Percentiles rank a stretch among this genome's conserved stretches.
Evolutionary conservation across 352 stramenopile species (phyloP).

Genomic region (Peronosclerospora sorghi): DNA sequence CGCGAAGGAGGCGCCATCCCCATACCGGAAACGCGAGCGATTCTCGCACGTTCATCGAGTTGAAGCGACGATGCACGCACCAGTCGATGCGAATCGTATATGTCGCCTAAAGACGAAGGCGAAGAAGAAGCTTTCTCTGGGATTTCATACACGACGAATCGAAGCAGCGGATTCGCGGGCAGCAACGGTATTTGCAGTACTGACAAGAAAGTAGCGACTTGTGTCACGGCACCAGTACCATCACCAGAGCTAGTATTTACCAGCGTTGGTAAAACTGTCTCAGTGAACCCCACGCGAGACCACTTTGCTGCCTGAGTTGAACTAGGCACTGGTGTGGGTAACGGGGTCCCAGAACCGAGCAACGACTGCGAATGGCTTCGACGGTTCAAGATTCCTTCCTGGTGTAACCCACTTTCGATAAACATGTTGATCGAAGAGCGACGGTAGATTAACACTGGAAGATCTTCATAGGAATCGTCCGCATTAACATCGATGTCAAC

Average conservation of each 20-base stretch:
- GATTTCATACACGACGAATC: conserved; percentile 79
- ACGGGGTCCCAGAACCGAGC: conserved; percentile 9
- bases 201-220: conserved; percentile 67
- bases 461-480: conserved; percentile 45
- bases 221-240: conserved; percentile 17
- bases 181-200: conserved; percentile 69
- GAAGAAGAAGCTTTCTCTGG: conserved; percentile 29
- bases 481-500: conserved; percentile 39
- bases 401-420: conserved; percentile 57
- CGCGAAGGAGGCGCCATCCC: conserved; percentile 40
- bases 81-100: conserved; percentile 17
- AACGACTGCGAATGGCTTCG: conserved; percentile 39
- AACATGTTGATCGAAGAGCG: conserved; percentile 63
- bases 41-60: conserved; percentile 41
- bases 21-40: conserved; percentile 47
- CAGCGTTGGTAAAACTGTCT: conserved; percentile 61
- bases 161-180: conserved; percentile 46
- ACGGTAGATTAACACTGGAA: conserved; percentile 31
- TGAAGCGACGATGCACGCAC: conserved; percentile 37
- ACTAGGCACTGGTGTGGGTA: conserved; percentile 20
- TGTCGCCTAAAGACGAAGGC: conserved; percentile 9
- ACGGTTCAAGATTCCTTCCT: conserved; percentile 47
- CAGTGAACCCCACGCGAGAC: conserved; percentile 63
- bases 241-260: conserved; percentile 24
- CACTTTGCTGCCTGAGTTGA: conserved; percentile 32